phyloP scores from a whole-genome alignment of 441 rosid genomes.

The Syzygium malaccense region DNA sequence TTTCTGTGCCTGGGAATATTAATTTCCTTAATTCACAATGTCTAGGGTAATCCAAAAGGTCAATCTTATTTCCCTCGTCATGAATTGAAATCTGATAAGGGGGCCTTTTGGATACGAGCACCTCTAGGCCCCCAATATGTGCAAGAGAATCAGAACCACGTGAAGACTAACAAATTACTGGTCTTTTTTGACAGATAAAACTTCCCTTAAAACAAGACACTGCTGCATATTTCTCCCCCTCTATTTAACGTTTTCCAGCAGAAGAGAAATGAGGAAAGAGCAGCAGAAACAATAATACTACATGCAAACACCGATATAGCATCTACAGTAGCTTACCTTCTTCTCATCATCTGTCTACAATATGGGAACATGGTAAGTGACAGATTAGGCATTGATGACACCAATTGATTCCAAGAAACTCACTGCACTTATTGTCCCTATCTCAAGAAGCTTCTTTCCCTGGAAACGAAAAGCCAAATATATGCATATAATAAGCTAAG shows the following conservation, averaged over 20 bases:
- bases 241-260: background rate
- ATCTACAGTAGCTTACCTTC: slow-evolving; percentile 34
- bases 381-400: slow-evolving; percentile 61
- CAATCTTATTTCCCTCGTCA: background rate
- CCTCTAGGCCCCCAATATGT: background rate
- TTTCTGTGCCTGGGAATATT: background rate
- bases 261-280: background rate
- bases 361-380: slow-evolving; percentile 61
- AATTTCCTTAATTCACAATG: background rate
- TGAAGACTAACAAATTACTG: rapidly evolving
- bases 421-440: slow-evolving; percentile 85
- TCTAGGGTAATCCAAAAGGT: background rate
- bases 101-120: background rate
- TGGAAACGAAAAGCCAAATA: slow-evolving; percentile 10
- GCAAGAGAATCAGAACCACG: background rate
- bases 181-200: background rate
- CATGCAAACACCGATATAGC: background rate
- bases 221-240: background rate
- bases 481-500: background rate
- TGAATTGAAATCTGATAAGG: background rate
- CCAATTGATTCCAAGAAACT: slow-evolving; percentile 73
- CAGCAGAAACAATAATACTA: background rate
- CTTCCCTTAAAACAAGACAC: background rate
- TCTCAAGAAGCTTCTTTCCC: slow-evolving; percentile 85
- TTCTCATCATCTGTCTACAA: slow-evolving; percentile 65